Percentiles rank a stretch among this genome's conserved stretches.
These are phyloP conservation scores for Helichrysum umbraculigerum DNA, from an alignment of 129 eudicot species.

Conservation along the genomic window DNA sequence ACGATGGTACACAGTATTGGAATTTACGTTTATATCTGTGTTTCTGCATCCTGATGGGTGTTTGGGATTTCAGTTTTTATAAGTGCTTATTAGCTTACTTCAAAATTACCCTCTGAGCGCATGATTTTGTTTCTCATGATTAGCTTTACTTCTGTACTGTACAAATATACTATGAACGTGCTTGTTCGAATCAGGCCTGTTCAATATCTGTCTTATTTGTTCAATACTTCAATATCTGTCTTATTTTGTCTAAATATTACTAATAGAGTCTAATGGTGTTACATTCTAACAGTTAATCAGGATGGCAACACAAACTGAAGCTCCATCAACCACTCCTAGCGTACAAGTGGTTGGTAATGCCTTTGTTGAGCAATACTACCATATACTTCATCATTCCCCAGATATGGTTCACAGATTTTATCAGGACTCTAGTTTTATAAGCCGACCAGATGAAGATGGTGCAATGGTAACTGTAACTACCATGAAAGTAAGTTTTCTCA, in stretches of 20 bases:
- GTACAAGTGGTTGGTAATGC: conserved; percentile 61
- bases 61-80: not conserved
- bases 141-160: conserved; percentile 12
- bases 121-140: conserved; percentile 1
- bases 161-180: not conserved
- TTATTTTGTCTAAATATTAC: not conserved
- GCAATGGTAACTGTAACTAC: conserved; percentile 52
- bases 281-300: conserved; percentile 29
- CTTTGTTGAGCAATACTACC: conserved; percentile 72
- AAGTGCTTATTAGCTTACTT: not conserved
- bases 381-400: conserved; percentile 58
- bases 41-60: not conserved
- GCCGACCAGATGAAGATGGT: conserved; percentile 62
- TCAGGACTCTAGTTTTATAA: conserved; percentile 56
- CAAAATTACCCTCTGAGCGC: not conserved
- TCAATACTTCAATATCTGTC: not conserved
- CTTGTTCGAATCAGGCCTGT: not conserved
- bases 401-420: conserved; percentile 61
- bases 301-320: conserved; percentile 51
- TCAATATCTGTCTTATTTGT: not conserved
- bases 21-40: not conserved
- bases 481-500: conserved; percentile 54
- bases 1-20: not conserved
- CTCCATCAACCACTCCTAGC: conserved; percentile 46
- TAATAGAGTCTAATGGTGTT: conserved; percentile 20